Evolutionary conservation across 768 basidiomycete species (phyloP).

Genomic region (Fistulinella prunicolor): DNA sequence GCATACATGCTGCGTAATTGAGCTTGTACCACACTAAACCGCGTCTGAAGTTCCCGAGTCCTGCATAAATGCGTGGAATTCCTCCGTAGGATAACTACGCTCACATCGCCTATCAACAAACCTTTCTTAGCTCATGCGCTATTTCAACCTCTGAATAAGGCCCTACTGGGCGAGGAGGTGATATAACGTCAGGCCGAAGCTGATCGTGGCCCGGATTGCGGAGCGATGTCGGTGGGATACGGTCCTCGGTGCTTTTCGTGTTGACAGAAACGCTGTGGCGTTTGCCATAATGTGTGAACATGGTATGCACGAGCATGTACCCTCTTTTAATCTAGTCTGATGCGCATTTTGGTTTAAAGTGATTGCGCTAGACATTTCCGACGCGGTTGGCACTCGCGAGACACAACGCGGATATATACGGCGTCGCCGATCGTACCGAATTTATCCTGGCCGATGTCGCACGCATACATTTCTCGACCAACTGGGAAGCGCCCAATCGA

Average conservation of each 20-base stretch:
- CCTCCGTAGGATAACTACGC: background rate
- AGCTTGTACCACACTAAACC: conserved; percentile 67
- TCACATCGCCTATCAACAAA: conserved; percentile 47
- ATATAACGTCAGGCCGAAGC: conserved; percentile 95
- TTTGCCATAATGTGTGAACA: conserved; percentile 95
- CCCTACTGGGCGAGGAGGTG: conserved; percentile 93
- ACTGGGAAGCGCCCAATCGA: conserved; percentile 58
- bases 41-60: conserved; percentile 65
- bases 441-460: conserved; percentile 83
- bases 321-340: conserved; percentile 1
- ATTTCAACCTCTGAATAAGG: conserved; percentile 79
- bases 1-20: conserved; percentile 62
- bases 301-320: conserved; percentile 50
- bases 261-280: conserved; percentile 96
- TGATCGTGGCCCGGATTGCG: conserved; percentile 89
- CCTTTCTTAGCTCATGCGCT: conserved; percentile 78
- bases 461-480: conserved; percentile 40
- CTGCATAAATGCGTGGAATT: conserved; percentile 69
- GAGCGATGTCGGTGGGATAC: conserved; percentile 85
- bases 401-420: conserved; percentile 92
- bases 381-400: conserved; percentile 84
- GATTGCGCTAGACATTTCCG: conserved; percentile 87
- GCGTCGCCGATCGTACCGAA: conserved; percentile 92
- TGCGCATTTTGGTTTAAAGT: conserved; percentile 47
- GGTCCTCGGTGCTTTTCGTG: conserved; percentile 92